Base-by-base conservation (phyloP, 305 asterid genomes). In the Nicotiana rustica region DNA sequence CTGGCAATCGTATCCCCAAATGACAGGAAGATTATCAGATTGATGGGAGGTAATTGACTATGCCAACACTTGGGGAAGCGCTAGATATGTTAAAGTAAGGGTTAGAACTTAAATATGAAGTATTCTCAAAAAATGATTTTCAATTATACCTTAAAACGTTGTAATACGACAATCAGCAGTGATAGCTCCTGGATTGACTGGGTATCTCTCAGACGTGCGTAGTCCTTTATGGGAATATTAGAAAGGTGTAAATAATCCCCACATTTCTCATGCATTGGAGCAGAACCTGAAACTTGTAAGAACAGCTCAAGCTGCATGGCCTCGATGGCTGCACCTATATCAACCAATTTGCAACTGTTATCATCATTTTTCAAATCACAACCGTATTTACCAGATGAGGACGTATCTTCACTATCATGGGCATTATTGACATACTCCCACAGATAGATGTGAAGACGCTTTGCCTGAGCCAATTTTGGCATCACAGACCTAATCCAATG, bases 281-380 rank as follows among this genome's bases (percentile, higher is more conserved):
- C 78, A 83, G 94, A 94, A 70, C 99, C 97, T 17, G 89, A 94
- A 83, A 93, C 91, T 86, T 95, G 94, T 87, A 93, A 89, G 90
- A 92, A 95, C 89, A 94, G 84, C 89, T 92, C 93, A 81, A 95
- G 92, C 36, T 95, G 98, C 97, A 95, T 92, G 83, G 94, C 90
- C 88, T 88, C 90, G 70, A 92, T 85, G 83, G 95, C 96, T 83
- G 80, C 85, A 82, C 92, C 92, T 85, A 92, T 85, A 73, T 92
- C 93, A 18, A 95, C 89, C 85, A 88, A 83, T 89, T 86, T 92
- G 83, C 91, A 91, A 76, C 87, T 88, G 91, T 95, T 93, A 86
- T 92, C 97, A 17, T 92, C 95, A 84, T 92, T 93, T 88, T 87
- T 86, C 88, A 84, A 10, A 87, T 89, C 92, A 87, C 79, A 82